phyloP scores from a whole-genome alignment of 257 asterid genomes.

The Ehretia macrophylla region DNA sequence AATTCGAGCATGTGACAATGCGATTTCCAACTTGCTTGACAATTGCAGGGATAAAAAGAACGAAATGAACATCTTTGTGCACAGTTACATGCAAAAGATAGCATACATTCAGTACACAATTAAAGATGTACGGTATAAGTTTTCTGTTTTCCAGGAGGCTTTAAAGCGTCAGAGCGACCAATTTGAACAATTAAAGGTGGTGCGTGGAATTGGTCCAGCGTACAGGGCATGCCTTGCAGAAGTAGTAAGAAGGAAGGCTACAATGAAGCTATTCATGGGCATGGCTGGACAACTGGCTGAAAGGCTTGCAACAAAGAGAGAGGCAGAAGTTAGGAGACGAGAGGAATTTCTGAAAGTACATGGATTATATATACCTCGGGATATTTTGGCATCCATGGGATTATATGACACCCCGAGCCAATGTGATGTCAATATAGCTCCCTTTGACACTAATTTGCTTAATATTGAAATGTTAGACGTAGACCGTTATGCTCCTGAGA shows the following conservation, averaged over 20 bases:
- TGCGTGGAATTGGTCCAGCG: conserved; percentile 89
- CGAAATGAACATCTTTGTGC: conserved; percentile 82
- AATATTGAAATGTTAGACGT: conserved; percentile 75
- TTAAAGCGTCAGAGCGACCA: conserved; percentile 82
- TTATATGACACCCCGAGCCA: conserved; percentile 77
- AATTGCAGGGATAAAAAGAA: conserved; percentile 81
- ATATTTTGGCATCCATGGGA: conserved; percentile 84
- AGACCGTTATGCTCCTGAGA: conserved; percentile 90
- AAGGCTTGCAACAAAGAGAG: conserved; percentile 86
- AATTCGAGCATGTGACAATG: conserved; percentile 71
- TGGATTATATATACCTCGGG: conserved; percentile 71
- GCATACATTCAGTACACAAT: conserved; percentile 80
- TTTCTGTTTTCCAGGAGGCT: conserved; percentile 94
- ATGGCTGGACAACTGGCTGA: conserved; percentile 98
- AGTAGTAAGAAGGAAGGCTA: conserved; percentile 84
- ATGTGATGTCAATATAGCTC: conserved; percentile 81
- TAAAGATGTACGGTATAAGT: conserved; percentile 75
- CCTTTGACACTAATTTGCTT: conserved; percentile 73
- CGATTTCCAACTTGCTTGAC: conserved; percentile 59
- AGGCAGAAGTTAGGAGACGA: conserved; percentile 73
- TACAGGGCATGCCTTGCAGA: conserved; percentile 97
- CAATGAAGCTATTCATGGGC: conserved; percentile 94
- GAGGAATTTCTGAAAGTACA: conserved; percentile 79
- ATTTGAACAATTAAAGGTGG: conserved; percentile 81
- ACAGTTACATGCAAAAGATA: conserved; percentile 84